Conservation (phyloP, 352 stramenopile species). For the Globisporangium splendens region DNA sequence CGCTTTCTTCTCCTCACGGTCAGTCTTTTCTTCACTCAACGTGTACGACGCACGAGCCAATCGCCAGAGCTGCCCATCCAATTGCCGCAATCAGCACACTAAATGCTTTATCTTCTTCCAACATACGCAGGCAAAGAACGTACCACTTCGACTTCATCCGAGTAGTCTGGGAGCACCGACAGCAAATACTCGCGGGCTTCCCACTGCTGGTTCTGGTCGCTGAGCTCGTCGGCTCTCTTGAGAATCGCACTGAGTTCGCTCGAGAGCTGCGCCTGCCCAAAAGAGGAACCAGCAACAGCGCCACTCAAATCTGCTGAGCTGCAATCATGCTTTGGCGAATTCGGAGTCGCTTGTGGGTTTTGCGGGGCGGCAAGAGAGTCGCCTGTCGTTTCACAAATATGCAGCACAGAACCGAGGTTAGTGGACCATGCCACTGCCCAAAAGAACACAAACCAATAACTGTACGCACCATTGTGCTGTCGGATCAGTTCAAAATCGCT, state of each 20-base stretch:
- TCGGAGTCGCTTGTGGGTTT: background rate
- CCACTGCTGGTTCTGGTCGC: constrained; percentile 38
- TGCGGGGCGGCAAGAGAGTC: constrained; percentile 3
- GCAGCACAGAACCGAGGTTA: background rate
- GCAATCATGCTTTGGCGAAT: background rate
- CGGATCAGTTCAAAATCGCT: constrained; percentile 57
- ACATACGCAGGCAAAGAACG: too few relatives aligned
- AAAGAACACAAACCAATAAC: too few relatives aligned
- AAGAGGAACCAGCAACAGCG: background rate
- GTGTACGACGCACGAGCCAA: constrained; percentile 60
- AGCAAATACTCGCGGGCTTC: constrained; percentile 43
- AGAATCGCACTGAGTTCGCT: constrained; percentile 29
- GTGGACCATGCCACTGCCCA: too few relatives aligned
- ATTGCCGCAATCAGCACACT: background rate
- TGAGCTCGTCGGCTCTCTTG: constrained; percentile 42
- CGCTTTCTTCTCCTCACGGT: constrained; percentile 47
- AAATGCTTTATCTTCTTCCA: background rate
- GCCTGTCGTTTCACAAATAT: background rate
- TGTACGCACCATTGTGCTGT: constrained; percentile 30
- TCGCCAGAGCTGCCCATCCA: constrained; percentile 46
- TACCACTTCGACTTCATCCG: constrained; percentile 49
- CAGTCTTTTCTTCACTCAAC: constrained; percentile 39
- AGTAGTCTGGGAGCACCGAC: constrained; percentile 28
- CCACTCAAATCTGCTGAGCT: constrained; percentile 21
- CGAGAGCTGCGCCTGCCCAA: constrained; percentile 17